Conservation (phyloP, 2,329 filamentous ascomycete species). For the Paecilomyces niveus region DNA sequence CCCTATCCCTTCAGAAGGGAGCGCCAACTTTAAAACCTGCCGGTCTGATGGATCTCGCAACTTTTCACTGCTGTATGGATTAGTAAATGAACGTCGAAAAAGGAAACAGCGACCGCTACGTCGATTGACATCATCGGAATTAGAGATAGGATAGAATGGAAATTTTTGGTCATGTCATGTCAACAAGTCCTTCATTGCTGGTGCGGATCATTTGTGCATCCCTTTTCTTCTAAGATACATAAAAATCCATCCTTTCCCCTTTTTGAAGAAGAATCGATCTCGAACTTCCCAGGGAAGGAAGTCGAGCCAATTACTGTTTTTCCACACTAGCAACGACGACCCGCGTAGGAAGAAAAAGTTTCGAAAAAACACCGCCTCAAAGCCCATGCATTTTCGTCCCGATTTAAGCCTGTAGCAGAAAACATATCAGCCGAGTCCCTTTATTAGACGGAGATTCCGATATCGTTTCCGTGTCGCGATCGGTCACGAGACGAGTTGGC, state of each 20-base stretch:
- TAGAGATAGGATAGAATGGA: neutral
- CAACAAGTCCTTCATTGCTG: conserved; percentile 23
- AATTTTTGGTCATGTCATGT: conserved; percentile 15
- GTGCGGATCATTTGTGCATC: conserved; percentile 10
- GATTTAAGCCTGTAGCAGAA: conserved; percentile 23
- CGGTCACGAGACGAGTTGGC: conserved; percentile 1
- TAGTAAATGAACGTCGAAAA: neutral
- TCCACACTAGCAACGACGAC: conserved; percentile 22
- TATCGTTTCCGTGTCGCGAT: neutral
- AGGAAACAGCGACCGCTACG: neutral
- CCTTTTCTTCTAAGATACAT: conserved; percentile 36
- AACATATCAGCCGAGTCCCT: conserved; percentile 2
- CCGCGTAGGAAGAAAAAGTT: conserved; percentile 9
- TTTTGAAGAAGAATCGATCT: conserved; percentile 17
- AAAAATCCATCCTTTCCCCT: conserved; percentile 20
- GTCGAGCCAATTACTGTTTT: conserved; percentile 24
- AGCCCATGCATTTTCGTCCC: conserved; percentile 20
- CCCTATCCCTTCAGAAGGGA: neutral
- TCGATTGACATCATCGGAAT: neutral
- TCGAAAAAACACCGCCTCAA: conserved; percentile 16
- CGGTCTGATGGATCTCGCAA: too few species aligned
- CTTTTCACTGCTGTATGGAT: neutral
- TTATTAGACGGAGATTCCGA: neutral
- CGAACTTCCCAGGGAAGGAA: conserved; percentile 21
- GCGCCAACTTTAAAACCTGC: neutral